Evolutionary conservation across 208 protist species (phyloP).

Genomic region (Trypanosoma platydactyli): DNA sequence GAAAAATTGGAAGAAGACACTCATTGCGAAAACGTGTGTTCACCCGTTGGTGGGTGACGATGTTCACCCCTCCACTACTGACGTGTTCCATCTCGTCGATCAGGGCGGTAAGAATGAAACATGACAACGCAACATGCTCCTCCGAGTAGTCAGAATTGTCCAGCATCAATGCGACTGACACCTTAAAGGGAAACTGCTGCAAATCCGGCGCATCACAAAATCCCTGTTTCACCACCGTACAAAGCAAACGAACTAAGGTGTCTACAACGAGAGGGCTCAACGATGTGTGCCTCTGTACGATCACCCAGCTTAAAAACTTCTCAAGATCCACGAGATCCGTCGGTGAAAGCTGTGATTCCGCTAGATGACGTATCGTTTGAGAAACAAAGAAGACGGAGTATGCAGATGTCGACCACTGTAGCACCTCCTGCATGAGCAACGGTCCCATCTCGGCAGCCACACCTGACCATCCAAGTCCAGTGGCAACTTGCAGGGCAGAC

Average conservation of each 20-base stretch:
- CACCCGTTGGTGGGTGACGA: slow-evolving; percentile 14
- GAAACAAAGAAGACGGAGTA: slow-evolving; percentile 66
- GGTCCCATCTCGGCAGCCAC: slow-evolving; percentile 28
- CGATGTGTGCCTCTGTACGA: slow-evolving; percentile 23
- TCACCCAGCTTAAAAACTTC: slow-evolving; percentile 23
- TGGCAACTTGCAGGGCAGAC: slow-evolving; percentile 22
- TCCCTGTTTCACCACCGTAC: slow-evolving; percentile 19
- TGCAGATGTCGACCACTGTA: slow-evolving; percentile 43
- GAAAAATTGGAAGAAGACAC: slow-evolving; percentile 43
- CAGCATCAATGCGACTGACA: slow-evolving; percentile 2
- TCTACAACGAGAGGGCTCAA: slow-evolving; percentile 16
- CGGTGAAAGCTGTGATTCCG: slow-evolving; percentile 32
- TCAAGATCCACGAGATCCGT: slow-evolving; percentile 23
- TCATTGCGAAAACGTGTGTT: slow-evolving; percentile 46
- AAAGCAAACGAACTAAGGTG: slow-evolving; percentile 23
- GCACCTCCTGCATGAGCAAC: slow-evolving; percentile 32
- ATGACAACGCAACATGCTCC: slow-evolving; percentile 22
- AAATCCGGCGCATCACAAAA: slow-evolving; percentile 26
- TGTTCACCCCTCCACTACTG: background rate
- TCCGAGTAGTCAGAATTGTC: slow-evolving; percentile 6
- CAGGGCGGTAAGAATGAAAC: slow-evolving; percentile 21
- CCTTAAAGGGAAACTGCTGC: slow-evolving; percentile 14
- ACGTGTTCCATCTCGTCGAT: slow-evolving; percentile 29
- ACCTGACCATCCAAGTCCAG: slow-evolving; percentile 31
- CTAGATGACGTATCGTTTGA: slow-evolving; percentile 37